Evolutionary conservation across 2,329 filamentous ascomycete species (phyloP).

Genomic region (Cladorrhinum sp.): DNA sequence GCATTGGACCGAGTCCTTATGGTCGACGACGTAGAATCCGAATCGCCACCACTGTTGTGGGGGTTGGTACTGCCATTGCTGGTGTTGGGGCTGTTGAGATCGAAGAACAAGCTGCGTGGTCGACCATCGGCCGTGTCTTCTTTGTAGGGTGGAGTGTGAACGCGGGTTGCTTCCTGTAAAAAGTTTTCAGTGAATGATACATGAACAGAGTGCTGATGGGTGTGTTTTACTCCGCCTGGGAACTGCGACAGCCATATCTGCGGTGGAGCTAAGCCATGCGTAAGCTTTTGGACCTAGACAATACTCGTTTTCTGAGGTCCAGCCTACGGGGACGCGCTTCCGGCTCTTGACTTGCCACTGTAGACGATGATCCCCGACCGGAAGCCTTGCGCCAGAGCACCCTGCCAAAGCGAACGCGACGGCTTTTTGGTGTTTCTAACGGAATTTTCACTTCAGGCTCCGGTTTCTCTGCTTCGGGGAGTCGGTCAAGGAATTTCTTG

Average conservation of each 20-base stretch:
- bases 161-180: slow-evolving; percentile 46
- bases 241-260: slow-evolving; percentile 26
- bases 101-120: slow-evolving; percentile 44
- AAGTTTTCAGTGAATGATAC: slow-evolving; percentile 5
- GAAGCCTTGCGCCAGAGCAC: slow-evolving; percentile 27
- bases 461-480: slow-evolving; percentile 12
- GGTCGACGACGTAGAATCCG: not conserved
- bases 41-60: not conserved
- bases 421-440: slow-evolving; percentile 26
- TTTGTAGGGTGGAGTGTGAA: slow-evolving; percentile 46
- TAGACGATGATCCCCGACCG: not conserved
- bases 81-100: slow-evolving; percentile 30
- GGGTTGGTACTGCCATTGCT: not conserved
- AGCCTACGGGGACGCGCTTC: slow-evolving; percentile 24
- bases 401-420: slow-evolving; percentile 40
- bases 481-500: slow-evolving; percentile 11
- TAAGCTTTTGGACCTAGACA: not conserved
- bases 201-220: not conserved
- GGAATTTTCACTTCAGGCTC: slow-evolving; percentile 27
- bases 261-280: not conserved
- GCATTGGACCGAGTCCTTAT: not conserved
- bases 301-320: not conserved
- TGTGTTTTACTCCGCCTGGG: slow-evolving; percentile 36
- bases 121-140: slow-evolving; percentile 38
- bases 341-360: slow-evolving; percentile 10